Evolutionary conservation across 192 early-diverging fungal species (phyloP).

Genomic region (Spinellus fusiger): DNA sequence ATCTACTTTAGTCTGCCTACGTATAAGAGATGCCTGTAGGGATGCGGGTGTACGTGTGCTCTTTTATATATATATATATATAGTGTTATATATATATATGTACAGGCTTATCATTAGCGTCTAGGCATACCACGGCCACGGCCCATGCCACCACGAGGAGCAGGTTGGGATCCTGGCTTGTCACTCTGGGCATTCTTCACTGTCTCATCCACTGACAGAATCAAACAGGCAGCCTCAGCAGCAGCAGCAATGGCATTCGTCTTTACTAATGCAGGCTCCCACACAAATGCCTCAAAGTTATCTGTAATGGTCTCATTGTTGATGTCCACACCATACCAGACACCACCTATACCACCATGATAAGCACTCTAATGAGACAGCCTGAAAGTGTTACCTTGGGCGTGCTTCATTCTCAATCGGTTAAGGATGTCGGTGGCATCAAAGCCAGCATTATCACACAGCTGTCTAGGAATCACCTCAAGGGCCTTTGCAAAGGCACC

Average conservation of each 20-base stretch:
- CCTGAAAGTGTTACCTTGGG: too few relatives aligned
- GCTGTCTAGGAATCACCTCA: slow-evolving; percentile 96
- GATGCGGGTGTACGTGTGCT: too few relatives aligned
- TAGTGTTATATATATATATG: too few relatives aligned
- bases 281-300: slow-evolving; percentile 90
- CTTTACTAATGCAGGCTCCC: slow-evolving; percentile 98
- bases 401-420: slow-evolving; percentile 91
- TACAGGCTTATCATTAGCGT: too few relatives aligned
- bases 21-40: too few relatives aligned
- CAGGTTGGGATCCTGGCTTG: slow-evolving; percentile 58
- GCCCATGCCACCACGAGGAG: slow-evolving; percentile 47
- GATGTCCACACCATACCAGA: slow-evolving; percentile 94
- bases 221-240: slow-evolving; percentile 92
- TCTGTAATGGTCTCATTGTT: slow-evolving; percentile 81
- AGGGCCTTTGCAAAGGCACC: slow-evolving; percentile 91
- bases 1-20: too few relatives aligned
- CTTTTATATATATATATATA: background rate
- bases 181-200: slow-evolving; percentile 86
- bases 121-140: slow-evolving; percentile 65
- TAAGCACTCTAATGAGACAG: too few relatives aligned
- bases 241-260: slow-evolving; percentile 92
- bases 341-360: slow-evolving; percentile 48
- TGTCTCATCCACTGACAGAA: slow-evolving; percentile 96
- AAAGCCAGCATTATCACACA: slow-evolving; percentile 98
- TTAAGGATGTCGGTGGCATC: slow-evolving; percentile 98